Percentiles rank a stretch among this genome's conserved stretches.
Conservation (phyloP, 371 early-diverging fungal genomes). For the Actinomucor elegans region DNA sequence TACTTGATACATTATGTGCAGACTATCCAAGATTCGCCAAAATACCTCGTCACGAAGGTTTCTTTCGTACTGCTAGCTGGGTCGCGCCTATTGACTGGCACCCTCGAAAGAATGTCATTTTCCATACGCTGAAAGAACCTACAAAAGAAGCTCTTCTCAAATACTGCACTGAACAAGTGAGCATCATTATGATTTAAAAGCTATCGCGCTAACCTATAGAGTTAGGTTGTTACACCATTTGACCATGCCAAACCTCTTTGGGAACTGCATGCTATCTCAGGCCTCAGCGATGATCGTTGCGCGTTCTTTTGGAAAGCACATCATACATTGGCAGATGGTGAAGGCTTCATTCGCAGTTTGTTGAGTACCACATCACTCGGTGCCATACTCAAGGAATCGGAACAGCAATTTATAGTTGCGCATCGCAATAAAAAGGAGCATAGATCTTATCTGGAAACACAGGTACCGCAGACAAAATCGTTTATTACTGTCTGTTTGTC, state of each 20-base stretch:
- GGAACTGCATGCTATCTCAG: conserved; percentile 34
- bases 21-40: conserved; percentile 25
- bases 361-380: conserved; percentile 23
- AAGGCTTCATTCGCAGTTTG: conserved; percentile 27
- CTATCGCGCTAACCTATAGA: no score
- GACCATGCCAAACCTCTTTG: conserved; percentile 34
- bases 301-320: conserved; percentile 45
- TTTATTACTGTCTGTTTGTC: neutral
- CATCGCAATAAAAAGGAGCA: conserved; percentile 7
- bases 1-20: conserved; percentile 20
- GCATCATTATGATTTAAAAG: no score
- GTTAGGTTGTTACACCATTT: conserved; percentile 25
- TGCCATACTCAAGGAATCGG: conserved; percentile 4
- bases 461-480: neutral
- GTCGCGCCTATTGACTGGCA: conserved; percentile 13
- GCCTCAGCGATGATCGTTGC: conserved; percentile 23
- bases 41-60: conserved; percentile 17
- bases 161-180: conserved; percentile 24
- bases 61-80: conserved; percentile 27
- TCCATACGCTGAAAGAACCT: conserved; percentile 23
- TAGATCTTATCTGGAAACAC: neutral
- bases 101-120: conserved; percentile 16
- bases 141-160: conserved; percentile 19
- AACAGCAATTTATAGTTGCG: conserved; percentile 2
- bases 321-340: conserved; percentile 33